These are phyloP conservation scores for Fusarium poae DNA, from an alignment of 2,329 filamentous ascomycete species.

Conservation along the genomic window DNA sequence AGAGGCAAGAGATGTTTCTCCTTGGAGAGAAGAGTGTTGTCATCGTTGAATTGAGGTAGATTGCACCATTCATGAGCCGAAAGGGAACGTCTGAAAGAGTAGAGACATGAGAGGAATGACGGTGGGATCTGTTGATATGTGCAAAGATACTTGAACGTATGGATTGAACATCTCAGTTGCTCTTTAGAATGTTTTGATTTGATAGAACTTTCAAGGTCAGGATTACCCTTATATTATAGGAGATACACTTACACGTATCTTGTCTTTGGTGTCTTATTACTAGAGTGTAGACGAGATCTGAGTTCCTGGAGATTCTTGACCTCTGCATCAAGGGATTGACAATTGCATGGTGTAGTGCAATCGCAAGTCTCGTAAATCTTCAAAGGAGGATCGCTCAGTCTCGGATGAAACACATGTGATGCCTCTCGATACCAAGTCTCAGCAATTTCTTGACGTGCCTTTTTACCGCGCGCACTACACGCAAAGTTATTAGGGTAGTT, in stretches of 20 bases:
- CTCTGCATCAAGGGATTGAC: background rate
- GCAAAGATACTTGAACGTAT: conserved; percentile 36
- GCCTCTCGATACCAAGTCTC: conserved; percentile 15
- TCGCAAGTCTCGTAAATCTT: conserved; percentile 13
- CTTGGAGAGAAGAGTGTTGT: conserved; percentile 20
- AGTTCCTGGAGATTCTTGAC: conserved; percentile 2
- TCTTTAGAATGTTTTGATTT: conserved; percentile 21
- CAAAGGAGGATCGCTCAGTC: background rate
- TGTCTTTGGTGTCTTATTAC: background rate
- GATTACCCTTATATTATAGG: rapidly evolving
- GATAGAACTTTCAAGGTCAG: conserved; percentile 19
- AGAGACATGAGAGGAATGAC: conserved; percentile 17
- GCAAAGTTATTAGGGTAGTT: background rate
- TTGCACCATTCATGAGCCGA: conserved; percentile 21
- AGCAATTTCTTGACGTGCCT: background rate
- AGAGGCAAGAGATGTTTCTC: background rate
- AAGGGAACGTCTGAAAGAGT: conserved; percentile 5
- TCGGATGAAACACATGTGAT: background rate
- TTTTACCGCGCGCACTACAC: background rate
- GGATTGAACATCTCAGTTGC: background rate
- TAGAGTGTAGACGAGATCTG: background rate
- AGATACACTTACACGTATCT: conserved; percentile 21
- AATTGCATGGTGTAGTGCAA: conserved; percentile 4
- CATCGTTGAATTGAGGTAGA: conserved; percentile 28
- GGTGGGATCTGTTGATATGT: conserved; percentile 26